A percentile compares a stretch with the other conserved stretches of the same genome.
Conservation (phyloP, 139 green algal species). For the Ettlia oleoabundans region DNA sequence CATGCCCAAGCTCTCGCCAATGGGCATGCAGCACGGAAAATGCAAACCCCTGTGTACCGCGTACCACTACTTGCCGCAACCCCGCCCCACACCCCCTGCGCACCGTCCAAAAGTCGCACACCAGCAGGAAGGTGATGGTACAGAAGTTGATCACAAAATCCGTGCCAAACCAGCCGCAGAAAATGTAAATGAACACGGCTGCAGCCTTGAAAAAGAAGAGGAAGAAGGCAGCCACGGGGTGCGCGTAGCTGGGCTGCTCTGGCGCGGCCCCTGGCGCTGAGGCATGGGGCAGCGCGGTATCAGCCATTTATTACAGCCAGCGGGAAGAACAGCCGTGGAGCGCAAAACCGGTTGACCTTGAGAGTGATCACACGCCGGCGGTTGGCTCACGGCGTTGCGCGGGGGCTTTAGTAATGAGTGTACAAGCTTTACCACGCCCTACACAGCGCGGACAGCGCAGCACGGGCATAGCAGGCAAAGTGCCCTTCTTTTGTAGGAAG, state of each 20-base stretch:
- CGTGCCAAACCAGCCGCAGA: conserved; percentile 56
- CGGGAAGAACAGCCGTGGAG: neutral
- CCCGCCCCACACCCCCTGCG: neutral
- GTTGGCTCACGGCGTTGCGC: no score
- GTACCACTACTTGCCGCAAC: neutral
- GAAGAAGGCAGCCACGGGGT: conserved; percentile 59
- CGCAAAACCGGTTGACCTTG: neutral
- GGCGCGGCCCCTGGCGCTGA: neutral
- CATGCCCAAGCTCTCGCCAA: no score
- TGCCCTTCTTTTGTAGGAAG: no score
- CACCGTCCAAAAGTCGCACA: conserved; percentile 93
- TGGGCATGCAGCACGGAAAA: neutral
- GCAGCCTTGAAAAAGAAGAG: conserved; percentile 60
- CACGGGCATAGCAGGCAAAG: no score
- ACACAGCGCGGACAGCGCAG: no score
- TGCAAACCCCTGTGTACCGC: neutral
- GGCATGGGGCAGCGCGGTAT: neutral
- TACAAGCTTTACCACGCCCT: no score
- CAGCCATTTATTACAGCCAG: neutral
- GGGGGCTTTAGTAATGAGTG: no score
- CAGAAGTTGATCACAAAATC: conserved; percentile 91
- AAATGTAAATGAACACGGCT: conserved; percentile 45
- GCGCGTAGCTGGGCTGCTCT: conserved; percentile 31
- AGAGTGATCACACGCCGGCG: no score
- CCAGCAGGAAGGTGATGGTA: conserved; percentile 78